Conservation (phyloP, 495 filamentous ascomycete species). For the Pyronema domesticum region DNA sequence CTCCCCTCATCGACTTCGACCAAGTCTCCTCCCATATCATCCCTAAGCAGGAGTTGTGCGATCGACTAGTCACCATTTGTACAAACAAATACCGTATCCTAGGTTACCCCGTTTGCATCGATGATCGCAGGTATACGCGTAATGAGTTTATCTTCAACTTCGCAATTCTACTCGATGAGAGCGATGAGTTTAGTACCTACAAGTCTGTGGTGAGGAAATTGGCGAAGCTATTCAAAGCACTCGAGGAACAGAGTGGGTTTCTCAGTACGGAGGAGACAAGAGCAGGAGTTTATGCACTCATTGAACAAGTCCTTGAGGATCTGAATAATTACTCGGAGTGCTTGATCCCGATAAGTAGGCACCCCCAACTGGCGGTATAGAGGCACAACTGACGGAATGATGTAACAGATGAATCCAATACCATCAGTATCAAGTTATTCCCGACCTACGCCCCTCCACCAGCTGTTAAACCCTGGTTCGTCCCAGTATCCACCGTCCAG, state of each 20-base stretch:
- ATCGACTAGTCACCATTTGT: slow-evolving; percentile 64
- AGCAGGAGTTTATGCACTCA: slow-evolving; percentile 47
- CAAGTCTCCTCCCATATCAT: slow-evolving; percentile 78
- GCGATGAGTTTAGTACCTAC: slow-evolving; percentile 48
- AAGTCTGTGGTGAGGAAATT: slow-evolving; percentile 71
- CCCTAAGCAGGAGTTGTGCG: slow-evolving; percentile 78
- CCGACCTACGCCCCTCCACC: slow-evolving; percentile 63
- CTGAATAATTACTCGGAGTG: slow-evolving; percentile 94
- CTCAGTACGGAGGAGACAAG: slow-evolving; percentile 38
- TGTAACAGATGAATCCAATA: slow-evolving; percentile 65
- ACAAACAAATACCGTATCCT: slow-evolving; percentile 64
- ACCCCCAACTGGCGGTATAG: neutral
- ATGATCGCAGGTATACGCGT: slow-evolving; percentile 53
- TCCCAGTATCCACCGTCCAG: slow-evolving; percentile 74
- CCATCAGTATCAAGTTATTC: slow-evolving; percentile 90
- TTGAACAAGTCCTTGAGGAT: slow-evolving; percentile 86
- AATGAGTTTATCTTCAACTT: slow-evolving; percentile 99
- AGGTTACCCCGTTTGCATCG: slow-evolving; percentile 76
- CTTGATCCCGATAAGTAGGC: slow-evolving; percentile 80
- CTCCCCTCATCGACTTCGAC: slow-evolving; percentile 63
- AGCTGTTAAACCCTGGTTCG: slow-evolving; percentile 65
- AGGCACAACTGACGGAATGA: neutral
- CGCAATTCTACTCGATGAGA: slow-evolving; percentile 62
- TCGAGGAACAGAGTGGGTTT: slow-evolving; percentile 76
- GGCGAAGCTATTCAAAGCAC: slow-evolving; percentile 62